These are phyloP conservation scores for Saitozyma sp. DNA, from an alignment of 768 basidiomycete genomes.

Conservation along the genomic window DNA sequence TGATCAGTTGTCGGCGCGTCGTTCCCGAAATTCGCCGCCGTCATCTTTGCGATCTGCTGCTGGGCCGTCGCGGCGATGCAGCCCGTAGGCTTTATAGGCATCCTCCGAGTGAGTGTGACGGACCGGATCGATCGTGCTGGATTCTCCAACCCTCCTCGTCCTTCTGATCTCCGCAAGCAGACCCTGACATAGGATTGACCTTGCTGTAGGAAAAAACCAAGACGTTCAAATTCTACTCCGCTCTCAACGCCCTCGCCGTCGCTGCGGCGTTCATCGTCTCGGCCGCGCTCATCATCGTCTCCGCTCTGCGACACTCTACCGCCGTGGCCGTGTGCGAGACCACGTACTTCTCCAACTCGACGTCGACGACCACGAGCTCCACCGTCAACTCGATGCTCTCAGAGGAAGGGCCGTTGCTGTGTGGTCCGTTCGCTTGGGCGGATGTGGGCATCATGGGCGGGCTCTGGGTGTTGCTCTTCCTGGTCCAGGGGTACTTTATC, in stretches of 20 bases:
- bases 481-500: slow-evolving; percentile 66
- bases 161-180: background rate
- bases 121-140: no score
- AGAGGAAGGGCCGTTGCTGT: slow-evolving; percentile 68
- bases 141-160: no score
- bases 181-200: background rate
- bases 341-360: slow-evolving; percentile 8
- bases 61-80: slow-evolving; percentile 77
- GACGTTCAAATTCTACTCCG: slow-evolving; percentile 45
- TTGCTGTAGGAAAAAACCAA: slow-evolving; percentile 47
- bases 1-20: slow-evolving; percentile 77
- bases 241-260: slow-evolving; percentile 34
- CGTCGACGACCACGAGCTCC: slow-evolving; percentile 25
- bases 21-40: slow-evolving; percentile 72
- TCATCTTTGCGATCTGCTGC: slow-evolving; percentile 72
- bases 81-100: slow-evolving; percentile 79
- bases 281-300: slow-evolving; percentile 77
- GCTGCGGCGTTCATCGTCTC: slow-evolving; percentile 69
- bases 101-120: slow-evolving; percentile 63
- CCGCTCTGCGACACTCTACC: slow-evolving; percentile 70
- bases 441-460: slow-evolving; percentile 88
- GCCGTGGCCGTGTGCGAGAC: slow-evolving; percentile 66
- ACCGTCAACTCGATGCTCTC: slow-evolving; percentile 41
- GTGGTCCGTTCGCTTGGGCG: slow-evolving; percentile 88
- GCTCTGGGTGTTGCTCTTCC: slow-evolving; percentile 76